Evolutionary conservation across 2,329 filamentous ascomycete species (phyloP).

Genomic region (Stenocarpella maydis): DNA sequence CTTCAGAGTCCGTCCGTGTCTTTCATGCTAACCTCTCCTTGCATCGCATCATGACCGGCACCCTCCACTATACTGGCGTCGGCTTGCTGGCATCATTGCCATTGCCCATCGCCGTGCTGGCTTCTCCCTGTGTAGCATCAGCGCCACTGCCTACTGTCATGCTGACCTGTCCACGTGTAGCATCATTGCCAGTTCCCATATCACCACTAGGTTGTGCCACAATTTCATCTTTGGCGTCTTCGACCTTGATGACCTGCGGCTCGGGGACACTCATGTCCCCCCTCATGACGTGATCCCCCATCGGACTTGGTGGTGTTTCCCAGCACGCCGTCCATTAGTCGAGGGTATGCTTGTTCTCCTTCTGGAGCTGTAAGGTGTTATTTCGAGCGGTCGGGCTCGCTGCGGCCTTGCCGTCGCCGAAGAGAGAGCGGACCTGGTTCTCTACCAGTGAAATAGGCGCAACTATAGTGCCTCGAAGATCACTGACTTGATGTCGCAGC

Average conservation of each 20-base stretch:
- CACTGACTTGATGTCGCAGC: background rate
- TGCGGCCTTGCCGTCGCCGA: background rate
- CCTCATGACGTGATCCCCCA: background rate
- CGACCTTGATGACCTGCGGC: background rate
- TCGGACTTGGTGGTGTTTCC: background rate
- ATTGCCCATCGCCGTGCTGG: too few relatives aligned
- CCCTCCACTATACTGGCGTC: too few relatives aligned
- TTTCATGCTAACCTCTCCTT: too few relatives aligned
- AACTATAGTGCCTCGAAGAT: background rate
- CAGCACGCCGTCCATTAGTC: background rate
- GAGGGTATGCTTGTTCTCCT: background rate
- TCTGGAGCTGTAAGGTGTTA: background rate
- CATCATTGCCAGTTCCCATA: background rate
- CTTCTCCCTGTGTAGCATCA: too few relatives aligned
- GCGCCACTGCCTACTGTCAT: too few relatives aligned
- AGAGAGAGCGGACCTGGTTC: background rate
- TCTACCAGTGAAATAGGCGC: background rate
- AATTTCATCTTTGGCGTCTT: background rate
- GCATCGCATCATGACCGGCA: too few relatives aligned
- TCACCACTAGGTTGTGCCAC: background rate
- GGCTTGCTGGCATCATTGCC: too few relatives aligned
- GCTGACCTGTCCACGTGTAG: background rate
- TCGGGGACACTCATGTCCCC: background rate
- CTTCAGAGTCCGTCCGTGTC: background rate
- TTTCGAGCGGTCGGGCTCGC: background rate